Evolutionary conservation across 1,139 yeast genomes (phyloP), one percentile per base, ranked within the genome.

Genomic region (Scheffersomyces segobiensis): DNA sequence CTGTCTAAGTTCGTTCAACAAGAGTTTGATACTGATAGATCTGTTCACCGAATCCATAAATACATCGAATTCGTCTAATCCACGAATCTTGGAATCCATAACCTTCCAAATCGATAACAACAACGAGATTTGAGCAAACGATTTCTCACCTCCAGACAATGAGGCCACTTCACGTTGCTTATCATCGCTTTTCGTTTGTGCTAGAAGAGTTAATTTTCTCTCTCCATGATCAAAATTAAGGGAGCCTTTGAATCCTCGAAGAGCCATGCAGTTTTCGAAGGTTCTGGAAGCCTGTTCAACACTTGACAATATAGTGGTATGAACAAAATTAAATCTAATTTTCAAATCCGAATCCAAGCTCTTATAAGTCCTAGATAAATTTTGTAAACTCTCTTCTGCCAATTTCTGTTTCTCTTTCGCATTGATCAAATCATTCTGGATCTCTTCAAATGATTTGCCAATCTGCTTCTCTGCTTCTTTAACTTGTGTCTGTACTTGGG

Each of bases 11-110:
- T 93, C 91, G 24, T 83, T 83, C 57, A 93, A 79, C 68, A 96
- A 87, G 64, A 93, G 77, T 57, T 85, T 82, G 69, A 96, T 87
- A 63, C 97, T 93, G 56, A 90, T 85, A 53, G 88, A 83, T 64
- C 99, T 83, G 68, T 93, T 93, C 32, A 92, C 91, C 53, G 93
- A 92, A 72, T 96, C 99, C 99, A 96, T 95, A 67, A 89, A 96
- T 42, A 96, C 99, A 75, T 96, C 99, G 71, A 95, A 96, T 72
- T 96, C 99, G 74, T 96, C 99, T 59, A 96, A 77, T 0, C 98
- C 98, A 60, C 97, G 83, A 22, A 96, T 83, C 60, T 89, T 85
- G 0, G 97, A 88, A 59, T 89, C 87, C 97, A 95, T 93, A 26
- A 92, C 88, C 62, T 87, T 87, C 99, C 99, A 96, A 52, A 96